Evolutionary conservation across 192 early-diverging fungal genomes (phyloP), one percentile per base, ranked within the genome.

Genomic region (Geranomyces variabilis): DNA sequence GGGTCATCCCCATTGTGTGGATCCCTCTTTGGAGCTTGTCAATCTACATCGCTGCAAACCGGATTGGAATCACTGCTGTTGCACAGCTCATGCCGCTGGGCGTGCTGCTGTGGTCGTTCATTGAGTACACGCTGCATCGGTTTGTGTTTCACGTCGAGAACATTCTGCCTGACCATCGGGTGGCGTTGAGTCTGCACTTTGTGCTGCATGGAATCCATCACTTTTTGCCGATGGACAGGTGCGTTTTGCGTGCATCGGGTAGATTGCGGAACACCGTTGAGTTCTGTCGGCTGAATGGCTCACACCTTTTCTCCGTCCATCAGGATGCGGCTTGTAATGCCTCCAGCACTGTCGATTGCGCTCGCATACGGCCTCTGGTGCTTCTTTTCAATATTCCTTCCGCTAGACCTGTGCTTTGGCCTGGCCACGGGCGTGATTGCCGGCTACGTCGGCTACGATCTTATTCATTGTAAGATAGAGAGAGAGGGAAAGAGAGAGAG

Each of bases 201-300:
- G 65, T 92, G 74, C 83, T 95, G 29, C 96, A 98, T 76, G 96
- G 96, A 22, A 92, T 98, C 36, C 96, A 98, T 79, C 94, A 98
- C 75, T 96, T 91, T 78, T 77, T 98, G 30, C 96, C 96, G 12
- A 96, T 96, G 94, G 94, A 98, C 74, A 91, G 83, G 87, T 92
- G 81, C 70, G 77, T 58, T 14, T 28, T 58, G 46, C 49, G 45
- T 41, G 3, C 10, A 3, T 41, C 10, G 36, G 5, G 36, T 41
- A 10, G 36, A 7, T 41, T 41, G 3, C 10, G 36, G 36, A 41
- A 41, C 36, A 41, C n/a, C n/a, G n/a, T n/a, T n/a, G n/a, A n/a
- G n/a, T n/a, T n/a, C n/a, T n/a, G n/a, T n/a, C n/a, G n/a, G n/a
- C n/a, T n/a, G n/a, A 41, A 41, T 41, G 19, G 43, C 36, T 74